Evolutionary conservation across 1,284 basidiomycete genomes (phyloP), one percentile per base, ranked within the genome.

Genomic region (Marasmius sp.): DNA sequence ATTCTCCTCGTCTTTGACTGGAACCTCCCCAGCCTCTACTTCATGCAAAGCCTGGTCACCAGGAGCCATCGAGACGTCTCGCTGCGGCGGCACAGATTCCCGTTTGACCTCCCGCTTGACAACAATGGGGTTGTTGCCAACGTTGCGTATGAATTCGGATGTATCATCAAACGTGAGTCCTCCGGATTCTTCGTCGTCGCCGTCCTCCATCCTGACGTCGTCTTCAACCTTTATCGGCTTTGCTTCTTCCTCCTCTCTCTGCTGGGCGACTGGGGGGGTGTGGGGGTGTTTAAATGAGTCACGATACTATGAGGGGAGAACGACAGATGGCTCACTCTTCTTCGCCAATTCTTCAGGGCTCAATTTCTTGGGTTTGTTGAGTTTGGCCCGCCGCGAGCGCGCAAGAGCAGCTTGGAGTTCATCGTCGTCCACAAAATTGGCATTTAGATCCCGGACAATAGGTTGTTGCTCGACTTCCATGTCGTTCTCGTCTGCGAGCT

Each of bases 341-440:
- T 82, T 82, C 0, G 93, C 95, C 16, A 98, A 79, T 70, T 95
- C 90, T 70, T 97, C 95, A 0, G 94, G 91, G 22, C 91, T 88
- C 45, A 90, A 66, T 71, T 92, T 95, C 71, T 91, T 90, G 41
- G 83, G 76, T 72, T 91, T 93, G 72, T 88, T 88, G 2, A 94
- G 83, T 68, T 93, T 93, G 43, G 89, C 89, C 69, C 92, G 85
- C 62, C 97, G 83, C 61, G 93, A 88, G 18, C 93, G 86, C 27
- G 97, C 92, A 59, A 99, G 82, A 34, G 93, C 94, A 38, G 93
- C 93, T 81, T 98, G 95, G 43, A 99, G 84, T 71, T 99, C 97
- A 75, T 99, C 97, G 74, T 99, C 97, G 77, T 99, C 97, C 66
- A 99, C 91, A 74, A 98, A 92, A 77, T 98, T 97, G 64, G 83